Evolutionary conservation across 2,329 filamentous ascomycete species (phyloP), one percentile per base, ranked within the genome.

Genomic region (Aspergillus quadrilineatus): DNA sequence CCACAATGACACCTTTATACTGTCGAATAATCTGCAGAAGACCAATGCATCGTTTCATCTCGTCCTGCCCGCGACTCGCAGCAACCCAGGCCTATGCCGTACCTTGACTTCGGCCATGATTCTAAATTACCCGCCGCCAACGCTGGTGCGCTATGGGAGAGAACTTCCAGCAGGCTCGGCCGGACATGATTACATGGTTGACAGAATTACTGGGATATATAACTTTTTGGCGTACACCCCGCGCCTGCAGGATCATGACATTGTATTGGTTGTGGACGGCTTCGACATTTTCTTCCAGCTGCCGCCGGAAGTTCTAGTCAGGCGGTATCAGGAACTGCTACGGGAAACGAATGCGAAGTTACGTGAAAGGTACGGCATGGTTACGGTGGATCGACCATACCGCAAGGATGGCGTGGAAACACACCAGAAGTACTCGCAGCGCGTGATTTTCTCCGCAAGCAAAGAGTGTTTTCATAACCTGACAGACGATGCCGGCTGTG

Each of bases 281-380:
- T 80, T 84, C 67, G 84, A 89, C 57, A 77, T 85, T 1, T 84
- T 85, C 73, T 84, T 88, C 57, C 87, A 89, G 67, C 74, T 89
- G 2, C 85, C 85, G 0, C 80, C 84, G 2, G 81, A 86, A 42
- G 77, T 88, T 17, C 73, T 89, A 61, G 79, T 89, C 28, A 74
- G 81, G 60, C 80, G 86, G 43, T 89, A 88, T 68, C 82, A 85
- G 60, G 73, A 77, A 12, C 72, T 84, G 14, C 67, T 82, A 15
- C 73, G 76, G n/a, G 76, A 78, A 50, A 81, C 80, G 29, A 84
- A 88, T 60, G 68, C 71, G 32, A 77, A 80, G 28, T 70, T 87
- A 42, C 71, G 74, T 36, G 69, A 76, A 50, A 78, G 76, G 39
- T 84, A 85, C 60, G 81, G 81, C 2, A 69, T 50, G 51, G 64